Conservation (phyloP, 306 rosid species). For the Begonia fuchsioides region DNA sequence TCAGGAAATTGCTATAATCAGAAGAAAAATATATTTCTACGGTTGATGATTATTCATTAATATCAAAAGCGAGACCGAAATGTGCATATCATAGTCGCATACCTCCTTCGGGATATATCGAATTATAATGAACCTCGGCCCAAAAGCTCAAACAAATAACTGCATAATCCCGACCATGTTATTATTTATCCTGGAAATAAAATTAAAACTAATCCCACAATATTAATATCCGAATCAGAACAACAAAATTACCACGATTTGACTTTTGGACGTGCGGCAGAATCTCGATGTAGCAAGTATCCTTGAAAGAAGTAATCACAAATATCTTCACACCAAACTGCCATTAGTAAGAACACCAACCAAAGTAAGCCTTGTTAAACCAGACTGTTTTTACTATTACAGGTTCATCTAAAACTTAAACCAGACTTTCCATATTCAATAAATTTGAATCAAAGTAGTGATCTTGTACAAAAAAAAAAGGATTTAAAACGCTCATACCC, state of each 20-base stretch:
- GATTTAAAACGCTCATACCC: slow-evolving; percentile 32
- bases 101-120: slow-evolving; percentile 97
- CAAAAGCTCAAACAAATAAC: slow-evolving; percentile 96
- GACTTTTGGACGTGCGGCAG: slow-evolving; percentile 69
- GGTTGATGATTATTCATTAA: background rate
- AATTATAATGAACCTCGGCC: slow-evolving; percentile 99
- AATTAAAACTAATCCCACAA: too few species aligned
- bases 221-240: too few species aligned
- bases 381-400: too few species aligned
- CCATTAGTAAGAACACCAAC: slow-evolving; percentile 7
- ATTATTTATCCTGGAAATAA: too few species aligned
- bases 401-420: too few species aligned
- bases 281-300: slow-evolving; percentile 87
- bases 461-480: background rate
- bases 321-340: slow-evolving; percentile 95
- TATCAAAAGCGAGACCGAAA: background rate
- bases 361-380: too few species aligned
- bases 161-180: slow-evolving; percentile 23
- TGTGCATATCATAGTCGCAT: background rate
- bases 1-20: too few species aligned
- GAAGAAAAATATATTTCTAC: background rate
- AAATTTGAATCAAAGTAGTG: too few species aligned
- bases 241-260: slow-evolving; percentile 43
- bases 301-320: slow-evolving; percentile 80
- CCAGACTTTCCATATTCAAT: too few species aligned